Evolutionary conservation across 2,329 filamentous ascomycete species (phyloP).

Genomic region (Microascus cirrosus): DNA sequence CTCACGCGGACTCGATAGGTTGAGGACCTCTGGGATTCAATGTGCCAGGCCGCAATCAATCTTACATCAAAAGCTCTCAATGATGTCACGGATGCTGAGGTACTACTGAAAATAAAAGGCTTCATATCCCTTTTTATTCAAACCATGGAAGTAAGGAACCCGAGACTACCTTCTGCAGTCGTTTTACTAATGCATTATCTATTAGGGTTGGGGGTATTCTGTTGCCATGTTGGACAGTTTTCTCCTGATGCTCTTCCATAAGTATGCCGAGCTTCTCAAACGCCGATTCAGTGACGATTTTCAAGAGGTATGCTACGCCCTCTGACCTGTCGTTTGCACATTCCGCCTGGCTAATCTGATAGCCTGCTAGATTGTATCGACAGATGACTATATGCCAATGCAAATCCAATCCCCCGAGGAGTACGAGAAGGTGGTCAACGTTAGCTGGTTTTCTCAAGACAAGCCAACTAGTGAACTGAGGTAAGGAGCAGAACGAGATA

Average conservation of each 20-base stretch:
- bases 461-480: conserved; percentile 63
- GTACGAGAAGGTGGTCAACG: conserved; percentile 90
- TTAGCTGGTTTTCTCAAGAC: conserved; percentile 91
- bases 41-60: conserved; percentile 79
- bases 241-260: conserved; percentile 80
- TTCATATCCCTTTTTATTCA: conserved; percentile 91
- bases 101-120: conserved; percentile 88
- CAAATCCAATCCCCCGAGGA: conserved; percentile 82
- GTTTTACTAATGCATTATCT: not conserved
- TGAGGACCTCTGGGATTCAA: conserved; percentile 97
- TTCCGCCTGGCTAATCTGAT: not conserved
- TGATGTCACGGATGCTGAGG: conserved; percentile 77
- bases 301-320: conserved; percentile 52
- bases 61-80: conserved; percentile 71
- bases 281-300: conserved; percentile 91
- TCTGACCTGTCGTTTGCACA: not conserved
- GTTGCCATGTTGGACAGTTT: conserved; percentile 73
- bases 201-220: conserved; percentile 77
- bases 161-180: not conserved
- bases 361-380: conserved; percentile 54
- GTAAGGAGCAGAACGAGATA: conserved; percentile 22
- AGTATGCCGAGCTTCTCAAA: conserved; percentile 87
- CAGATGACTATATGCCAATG: conserved; percentile 99
- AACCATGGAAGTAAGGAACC: conserved; percentile 72
- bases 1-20: conserved; percentile 39